Evolutionary conservation across 2,329 filamentous ascomycete species (phyloP).

Genomic region (Neocatenulostroma microsporum): DNA sequence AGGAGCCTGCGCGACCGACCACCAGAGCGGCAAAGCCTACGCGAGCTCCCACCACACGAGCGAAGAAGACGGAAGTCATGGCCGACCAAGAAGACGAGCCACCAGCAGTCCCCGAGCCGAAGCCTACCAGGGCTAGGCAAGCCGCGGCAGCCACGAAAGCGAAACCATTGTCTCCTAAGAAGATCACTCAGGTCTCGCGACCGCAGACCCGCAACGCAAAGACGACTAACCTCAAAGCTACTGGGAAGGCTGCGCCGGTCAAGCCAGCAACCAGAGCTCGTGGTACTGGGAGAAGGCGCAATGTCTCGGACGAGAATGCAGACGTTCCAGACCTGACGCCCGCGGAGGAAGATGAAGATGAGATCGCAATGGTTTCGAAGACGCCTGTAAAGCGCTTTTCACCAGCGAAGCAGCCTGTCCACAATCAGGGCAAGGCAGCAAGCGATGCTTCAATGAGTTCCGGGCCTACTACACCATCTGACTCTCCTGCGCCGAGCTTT

Average conservation of each 20-base stretch:
- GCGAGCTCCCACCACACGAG: conserved; percentile 1
- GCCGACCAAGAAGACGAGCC: background rate
- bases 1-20: background rate
- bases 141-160: conserved; percentile 19
- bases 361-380: conserved; percentile 3
- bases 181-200: conserved; percentile 29
- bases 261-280: conserved; percentile 4
- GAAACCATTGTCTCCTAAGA: conserved; percentile 29
- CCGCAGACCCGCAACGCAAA: conserved; percentile 11
- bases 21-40: background rate
- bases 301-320: conserved; percentile 27
- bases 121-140: too few relatives aligned
- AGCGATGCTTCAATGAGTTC: conserved; percentile 18
- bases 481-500: conserved; percentile 12
- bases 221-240: conserved; percentile 9
- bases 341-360: conserved; percentile 7
- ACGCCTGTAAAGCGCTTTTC: conserved; percentile 7
- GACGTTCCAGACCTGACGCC: conserved; percentile 12
- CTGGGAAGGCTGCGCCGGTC: background rate
- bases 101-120: background rate
- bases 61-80: conserved; percentile 4
- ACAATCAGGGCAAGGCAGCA: background rate
- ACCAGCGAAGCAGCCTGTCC: background rate
- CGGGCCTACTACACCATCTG: conserved; percentile 17
- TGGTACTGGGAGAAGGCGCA: conserved; percentile 14